These are phyloP conservation scores for Juncus inflexus DNA, from an alignment of 176 grass and related monocot species.

Conservation along the genomic window DNA sequence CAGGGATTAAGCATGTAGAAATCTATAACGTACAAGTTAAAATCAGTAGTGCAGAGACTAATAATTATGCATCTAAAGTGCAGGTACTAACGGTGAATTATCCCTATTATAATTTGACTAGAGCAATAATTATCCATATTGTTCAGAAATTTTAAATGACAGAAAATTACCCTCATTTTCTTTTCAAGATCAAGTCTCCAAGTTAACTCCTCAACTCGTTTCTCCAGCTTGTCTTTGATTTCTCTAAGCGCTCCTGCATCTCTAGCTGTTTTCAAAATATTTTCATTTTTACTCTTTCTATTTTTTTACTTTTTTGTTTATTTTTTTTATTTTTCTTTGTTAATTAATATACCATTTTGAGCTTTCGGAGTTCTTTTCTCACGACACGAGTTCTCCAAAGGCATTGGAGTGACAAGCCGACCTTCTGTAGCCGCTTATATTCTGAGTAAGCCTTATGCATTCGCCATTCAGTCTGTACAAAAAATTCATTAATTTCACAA, in stretches of 20 bases:
- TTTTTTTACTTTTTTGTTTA: too few species aligned
- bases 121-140: too few species aligned
- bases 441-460: slow-evolving; percentile 51
- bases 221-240: slow-evolving; percentile 93
- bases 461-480: slow-evolving; percentile 78
- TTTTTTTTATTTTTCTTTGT: too few species aligned
- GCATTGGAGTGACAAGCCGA: slow-evolving; percentile 64
- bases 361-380: slow-evolving; percentile 78
- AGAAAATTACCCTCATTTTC: slow-evolving; percentile 65
- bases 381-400: slow-evolving; percentile 74
- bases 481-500: neutral
- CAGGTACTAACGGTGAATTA: too few species aligned
- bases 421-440: slow-evolving; percentile 66
- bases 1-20: too few species aligned
- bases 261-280: slow-evolving; percentile 55
- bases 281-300: slow-evolving; percentile 1
- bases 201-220: slow-evolving; percentile 84
- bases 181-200: slow-evolving; percentile 84
- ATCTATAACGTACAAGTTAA: too few species aligned
- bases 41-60: too few species aligned
- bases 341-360: slow-evolving; percentile 53
- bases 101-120: too few species aligned
- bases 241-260: slow-evolving; percentile 88
- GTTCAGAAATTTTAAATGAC: neutral
- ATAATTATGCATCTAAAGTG: too few species aligned